Base-by-base conservation (phyloP, 257 asterid species). In the Solanum chilense region DNA sequence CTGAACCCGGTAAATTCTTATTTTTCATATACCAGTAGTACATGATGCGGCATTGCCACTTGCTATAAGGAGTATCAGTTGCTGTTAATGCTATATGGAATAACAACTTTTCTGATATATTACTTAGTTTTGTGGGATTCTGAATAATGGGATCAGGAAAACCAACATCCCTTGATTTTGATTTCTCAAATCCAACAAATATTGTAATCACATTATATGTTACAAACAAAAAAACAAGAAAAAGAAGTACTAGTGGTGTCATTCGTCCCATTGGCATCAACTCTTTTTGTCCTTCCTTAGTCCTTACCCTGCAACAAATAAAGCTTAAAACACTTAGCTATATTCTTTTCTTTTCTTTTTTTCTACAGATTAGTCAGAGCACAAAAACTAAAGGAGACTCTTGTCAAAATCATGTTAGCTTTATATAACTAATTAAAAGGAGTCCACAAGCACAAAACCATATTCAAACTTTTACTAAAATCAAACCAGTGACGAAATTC, bases 11-110 rank as follows among this genome's bases (percentile, higher is more conserved):
- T 47, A 93, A 91, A 82, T 90, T 90, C 87, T 91, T 93, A 87
- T 87, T 86, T 88, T 91, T 91, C 90, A 83, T 86, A 77, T 90
- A 94, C 95, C 95, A 93, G 33, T 92, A 94, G 88, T 93, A 93
- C 95, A 92, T 92, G 21, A 93, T 90, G 74, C 95, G 95, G 74
- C 92, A 87, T 86, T 92, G 95, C 96, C 95, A 94, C 86, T 90
- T 89, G 89, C 94, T 93, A 83, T 94, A 93, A 6, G 88, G 87
- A 16, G 89, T 1, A 84, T 83, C 90, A 12, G 94, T 92, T 39
- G 94, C 90, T 4, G 95, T 91, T 29, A 91, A 49, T 25, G 97
- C 94, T 23, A 94, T 84, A 74, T 93, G 97, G 78, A 94, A 93
- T 42, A 60, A 90, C 49, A 7, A 68, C 75, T 70, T 89, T 82